Base-by-base conservation (phyloP, 2,329 filamentous ascomycete genomes). In the Hortaea werneckii region DNA sequence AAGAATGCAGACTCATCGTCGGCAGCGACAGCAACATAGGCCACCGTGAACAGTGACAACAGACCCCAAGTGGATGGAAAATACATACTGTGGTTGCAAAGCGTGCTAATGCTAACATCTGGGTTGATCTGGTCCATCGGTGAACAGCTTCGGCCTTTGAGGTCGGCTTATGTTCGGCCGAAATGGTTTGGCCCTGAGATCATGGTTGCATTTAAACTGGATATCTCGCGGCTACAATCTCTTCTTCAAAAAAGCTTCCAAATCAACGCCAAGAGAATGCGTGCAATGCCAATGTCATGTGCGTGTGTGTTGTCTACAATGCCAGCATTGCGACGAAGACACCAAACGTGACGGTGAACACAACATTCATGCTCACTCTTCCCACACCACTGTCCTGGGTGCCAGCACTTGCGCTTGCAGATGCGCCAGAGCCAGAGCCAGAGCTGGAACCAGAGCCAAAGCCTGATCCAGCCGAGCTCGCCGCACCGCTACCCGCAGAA, bases 241-340 rank as follows among this genome's bases (percentile, higher is more conserved):
- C 32, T 4, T 35, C n/a, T 35, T 35, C 32, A 35, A n/a, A 20
- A 20, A 20, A 20, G 20, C 20, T 20, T 20, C 20, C 20, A 2
- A 20, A 20, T 20, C 20, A 20, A 20, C 20, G 20, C 20, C 20
- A 20, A 20, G 20, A 4, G 20, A 20, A 20, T 20, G 20, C 20
- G 20, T 20, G 20, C 20, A 20, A 20, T 20, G 20, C 20, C 20
- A 20, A 20, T 20, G 20, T 20, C 20, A 20, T 20, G 20, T 20
- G 20, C 4, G 20, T 20, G 20, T 20, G 20, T 20, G 20, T 20
- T 20, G 20, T 20, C 34, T 51, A 51, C 40, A 52, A 42, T 30
- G 53, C 53, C 7, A 59, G 42, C 56, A 60, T 54, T 29, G 53
- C 53, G 32, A 57, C 57, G 13, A 58, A 51, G 5, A 54, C 48